Evolutionary conservation across 2,329 filamentous ascomycete species (phyloP), one percentile per base, ranked within the genome.

Genomic region (Alternaria panax): DNA sequence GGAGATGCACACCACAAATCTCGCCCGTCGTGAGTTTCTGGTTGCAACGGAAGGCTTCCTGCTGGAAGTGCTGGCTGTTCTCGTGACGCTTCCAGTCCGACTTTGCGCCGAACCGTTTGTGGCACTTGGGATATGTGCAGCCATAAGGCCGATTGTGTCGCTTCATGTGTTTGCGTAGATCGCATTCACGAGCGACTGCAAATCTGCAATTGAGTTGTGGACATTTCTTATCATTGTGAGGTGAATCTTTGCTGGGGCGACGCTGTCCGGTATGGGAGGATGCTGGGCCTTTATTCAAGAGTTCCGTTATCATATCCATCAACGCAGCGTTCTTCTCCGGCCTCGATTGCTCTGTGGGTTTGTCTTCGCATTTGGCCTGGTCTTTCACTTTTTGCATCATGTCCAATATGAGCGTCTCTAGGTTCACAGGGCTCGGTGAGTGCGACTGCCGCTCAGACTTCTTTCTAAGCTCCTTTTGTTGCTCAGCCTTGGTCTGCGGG

Each of bases 31-130:
- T 18, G 1, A 54, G 11, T 12, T 45, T 22, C 6, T 60, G 70
- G 28, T 85, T 81, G 72, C 93, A 97, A 28, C 86, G 86, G 88
- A 91, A 97, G 47, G 84, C 84, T 70, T 93, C 89, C 6, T 86
- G 76, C 59, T 90, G 86, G 61, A 86, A 87, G 74, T 97, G 93
- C 70, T 94, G 90, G 16, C 86, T 88, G 65, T 88, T 90, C 72
- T 97, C 94, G 71, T 97, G 93, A 1, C 93, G 87, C 74, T 96
- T 96, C 93, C 88, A 97, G 77, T 97, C 93, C 59, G 92, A 93
- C 74, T 97, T 96, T 76, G 91, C 93, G n/a, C 93, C 93, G 67
- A 97, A 97, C 0, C 75, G 82, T 71, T 92, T 93, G 48, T 79
- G 76, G 71, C 93, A 97, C 28, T 80, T 78, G 8, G 82, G 78